Conservation (phyloP, 2,329 filamentous ascomycete species). For the Orbilia javanica region DNA sequence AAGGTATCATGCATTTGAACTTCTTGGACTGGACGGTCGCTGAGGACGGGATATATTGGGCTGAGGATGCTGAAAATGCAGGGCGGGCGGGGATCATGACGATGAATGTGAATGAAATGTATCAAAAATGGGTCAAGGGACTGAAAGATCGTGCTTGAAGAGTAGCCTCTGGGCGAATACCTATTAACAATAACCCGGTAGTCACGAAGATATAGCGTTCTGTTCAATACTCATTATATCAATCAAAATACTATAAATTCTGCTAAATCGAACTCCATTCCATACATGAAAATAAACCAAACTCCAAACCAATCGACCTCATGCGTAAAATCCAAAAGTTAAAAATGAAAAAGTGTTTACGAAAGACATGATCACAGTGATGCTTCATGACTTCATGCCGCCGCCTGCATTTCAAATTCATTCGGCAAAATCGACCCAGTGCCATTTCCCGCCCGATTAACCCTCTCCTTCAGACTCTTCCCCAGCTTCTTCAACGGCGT, state of each 20-base stretch:
- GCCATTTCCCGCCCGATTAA: slow-evolving; percentile 32
- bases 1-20: slow-evolving; percentile 47
- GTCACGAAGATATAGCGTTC: too few species aligned
- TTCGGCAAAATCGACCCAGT: slow-evolving; percentile 30
- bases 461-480: slow-evolving; percentile 42
- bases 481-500: slow-evolving; percentile 51
- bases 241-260: neutral
- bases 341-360: too few species aligned
- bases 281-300: too few species aligned
- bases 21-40: slow-evolving; percentile 27
- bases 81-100: slow-evolving; percentile 33
- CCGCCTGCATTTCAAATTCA: slow-evolving; percentile 53
- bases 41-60: slow-evolving; percentile 2
- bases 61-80: slow-evolving; percentile 35
- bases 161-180: too few species aligned
- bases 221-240: too few species aligned
- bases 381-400: neutral
- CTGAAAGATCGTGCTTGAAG: neutral
- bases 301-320: too few species aligned
- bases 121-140: slow-evolving; percentile 33
- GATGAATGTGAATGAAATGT: slow-evolving; percentile 20
- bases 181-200: too few species aligned
- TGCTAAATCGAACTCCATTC: neutral
- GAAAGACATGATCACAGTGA: too few species aligned
- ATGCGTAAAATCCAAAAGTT: too few species aligned